Conservation (phyloP, 164 flowering plant genomes). For the Protea cynaroides region DNA sequence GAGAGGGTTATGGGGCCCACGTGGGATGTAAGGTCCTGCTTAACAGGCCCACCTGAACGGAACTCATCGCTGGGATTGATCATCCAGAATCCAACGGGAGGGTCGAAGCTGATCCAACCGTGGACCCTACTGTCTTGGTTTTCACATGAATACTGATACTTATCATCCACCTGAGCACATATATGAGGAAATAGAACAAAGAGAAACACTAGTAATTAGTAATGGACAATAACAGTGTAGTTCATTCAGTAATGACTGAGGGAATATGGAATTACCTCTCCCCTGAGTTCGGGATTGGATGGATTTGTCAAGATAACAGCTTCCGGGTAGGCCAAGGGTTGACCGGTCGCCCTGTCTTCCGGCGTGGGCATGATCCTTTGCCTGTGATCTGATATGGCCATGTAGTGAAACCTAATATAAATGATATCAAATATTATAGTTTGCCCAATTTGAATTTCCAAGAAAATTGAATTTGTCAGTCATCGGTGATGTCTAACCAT, state of each 20-base stretch:
- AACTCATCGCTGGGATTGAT: constrained; percentile 87
- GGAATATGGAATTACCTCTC: constrained; percentile 50
- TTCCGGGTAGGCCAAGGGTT: constrained; percentile 70
- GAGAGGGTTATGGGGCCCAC: constrained; percentile 54
- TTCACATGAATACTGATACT: constrained; percentile 79
- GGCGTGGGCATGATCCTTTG: constrained; percentile 83
- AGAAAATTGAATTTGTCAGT: too few relatives aligned
- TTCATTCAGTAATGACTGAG: too few relatives aligned
- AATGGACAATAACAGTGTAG: too few relatives aligned
- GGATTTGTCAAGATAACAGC: constrained; percentile 80
- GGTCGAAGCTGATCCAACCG: constrained; percentile 71
- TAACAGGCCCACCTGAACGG: constrained; percentile 83
- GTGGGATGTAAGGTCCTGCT: constrained; percentile 85
- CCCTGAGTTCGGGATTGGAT: constrained; percentile 47
- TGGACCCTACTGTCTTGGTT: constrained; percentile 64
- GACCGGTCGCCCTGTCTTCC: constrained; percentile 69
- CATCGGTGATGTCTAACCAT: too few relatives aligned
- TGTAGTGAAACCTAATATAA: constrained; percentile 69
- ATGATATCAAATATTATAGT: not conserved
- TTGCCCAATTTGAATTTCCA: too few relatives aligned
- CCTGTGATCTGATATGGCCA: constrained; percentile 81
- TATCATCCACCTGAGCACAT: constrained; percentile 76
- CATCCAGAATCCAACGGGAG: constrained; percentile 77
- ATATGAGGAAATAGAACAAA: not conserved
- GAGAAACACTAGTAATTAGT: not conserved